phyloP scores from a whole-genome alignment of 2,329 filamentous ascomycete genomes.

The Fusarium incarnatum region DNA sequence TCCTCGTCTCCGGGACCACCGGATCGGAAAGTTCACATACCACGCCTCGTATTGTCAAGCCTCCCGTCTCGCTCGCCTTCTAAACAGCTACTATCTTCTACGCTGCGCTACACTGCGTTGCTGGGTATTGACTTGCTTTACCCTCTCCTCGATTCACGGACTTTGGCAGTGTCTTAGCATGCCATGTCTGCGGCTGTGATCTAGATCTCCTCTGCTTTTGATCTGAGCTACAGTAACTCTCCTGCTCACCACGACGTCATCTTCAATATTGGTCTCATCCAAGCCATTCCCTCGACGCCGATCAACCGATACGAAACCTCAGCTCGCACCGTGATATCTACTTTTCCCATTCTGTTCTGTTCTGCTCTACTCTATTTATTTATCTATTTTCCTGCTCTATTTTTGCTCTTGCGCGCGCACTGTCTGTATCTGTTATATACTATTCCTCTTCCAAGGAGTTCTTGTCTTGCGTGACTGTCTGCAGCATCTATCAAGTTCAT shows the following conservation, averaged over 20 bases:
- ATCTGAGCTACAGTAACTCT: slow-evolving; percentile 19
- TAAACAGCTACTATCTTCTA: slow-evolving; percentile 4
- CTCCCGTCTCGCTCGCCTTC: slow-evolving; percentile 12
- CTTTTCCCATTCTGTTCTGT: neutral
- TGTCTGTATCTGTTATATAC: slow-evolving; percentile 12
- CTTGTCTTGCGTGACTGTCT: slow-evolving; percentile 37
- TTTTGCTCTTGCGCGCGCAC: slow-evolving; percentile 5
- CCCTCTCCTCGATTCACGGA: slow-evolving; percentile 21
- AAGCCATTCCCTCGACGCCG: slow-evolving; percentile 34
- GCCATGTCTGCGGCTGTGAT: slow-evolving; percentile 36
- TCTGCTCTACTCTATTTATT: neutral
- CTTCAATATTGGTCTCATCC: slow-evolving; percentile 29
- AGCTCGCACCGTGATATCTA: slow-evolving; percentile 34
- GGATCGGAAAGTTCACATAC: slow-evolving; percentile 23
- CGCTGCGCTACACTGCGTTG: slow-evolving; percentile 13
- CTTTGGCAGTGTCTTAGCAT: slow-evolving; percentile 40
- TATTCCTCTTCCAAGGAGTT: slow-evolving; percentile 9
- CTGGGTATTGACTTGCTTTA: slow-evolving; percentile 27
- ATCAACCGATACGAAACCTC: slow-evolving; percentile 26
- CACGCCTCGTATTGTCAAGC: slow-evolving; percentile 32
- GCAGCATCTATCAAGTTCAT: slow-evolving; percentile 27
- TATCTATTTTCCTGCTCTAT: neutral
- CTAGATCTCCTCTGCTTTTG: slow-evolving; percentile 40
- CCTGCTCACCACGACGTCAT: slow-evolving; percentile 40
- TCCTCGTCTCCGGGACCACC: slow-evolving; percentile 32